A percentile compares a stretch with the other conserved stretches of the same genome.
Evolutionary conservation across 306 rosid genomes (phyloP).

Genomic region (Dryas drummondii): DNA sequence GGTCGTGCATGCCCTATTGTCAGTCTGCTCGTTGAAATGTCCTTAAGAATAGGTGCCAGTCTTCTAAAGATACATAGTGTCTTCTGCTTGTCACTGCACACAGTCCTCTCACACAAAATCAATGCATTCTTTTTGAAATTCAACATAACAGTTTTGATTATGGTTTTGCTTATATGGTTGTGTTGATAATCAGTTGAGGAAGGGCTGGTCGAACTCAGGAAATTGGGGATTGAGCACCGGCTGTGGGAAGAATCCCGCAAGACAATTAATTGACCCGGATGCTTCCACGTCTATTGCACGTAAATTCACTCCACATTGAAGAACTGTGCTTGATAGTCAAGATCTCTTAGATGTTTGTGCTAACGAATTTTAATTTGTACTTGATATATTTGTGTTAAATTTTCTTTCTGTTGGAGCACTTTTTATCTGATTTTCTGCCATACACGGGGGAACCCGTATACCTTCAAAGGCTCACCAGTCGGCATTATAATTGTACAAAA

Average conservation of each 20-base stretch:
- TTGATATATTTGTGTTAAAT: not conserved
- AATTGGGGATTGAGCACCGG: conserved; percentile 80
- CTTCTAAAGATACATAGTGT: no score
- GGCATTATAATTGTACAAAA: no score
- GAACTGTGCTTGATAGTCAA: conserved; percentile 12
- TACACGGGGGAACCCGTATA: not conserved
- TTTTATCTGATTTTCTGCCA: not conserved
- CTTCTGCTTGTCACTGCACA: not conserved
- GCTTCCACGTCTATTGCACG: conserved; percentile 15
- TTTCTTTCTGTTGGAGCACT: not conserved
- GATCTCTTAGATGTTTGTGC: not conserved
- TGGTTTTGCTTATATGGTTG: conserved; percentile 16
- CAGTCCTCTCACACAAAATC: not conserved
- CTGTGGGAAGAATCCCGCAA: conserved; percentile 96
- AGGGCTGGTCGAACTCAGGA: conserved; percentile 81
- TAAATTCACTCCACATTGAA: conserved; percentile 18
- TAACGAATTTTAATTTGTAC: not conserved
- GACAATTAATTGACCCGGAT: conserved; percentile 60
- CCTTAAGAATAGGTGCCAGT: no score
- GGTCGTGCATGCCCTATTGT: not conserved
- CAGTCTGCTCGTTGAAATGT: not conserved
- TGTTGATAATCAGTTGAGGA: conserved; percentile 66
- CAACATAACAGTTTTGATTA: not conserved
- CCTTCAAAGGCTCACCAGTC: no score
- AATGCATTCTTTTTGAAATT: not conserved